A percentile compares a stretch with the other conserved stretches of the same genome.
Conservation (phyloP, 208 protist genomes). For the Crithidia thermophila region DNA sequence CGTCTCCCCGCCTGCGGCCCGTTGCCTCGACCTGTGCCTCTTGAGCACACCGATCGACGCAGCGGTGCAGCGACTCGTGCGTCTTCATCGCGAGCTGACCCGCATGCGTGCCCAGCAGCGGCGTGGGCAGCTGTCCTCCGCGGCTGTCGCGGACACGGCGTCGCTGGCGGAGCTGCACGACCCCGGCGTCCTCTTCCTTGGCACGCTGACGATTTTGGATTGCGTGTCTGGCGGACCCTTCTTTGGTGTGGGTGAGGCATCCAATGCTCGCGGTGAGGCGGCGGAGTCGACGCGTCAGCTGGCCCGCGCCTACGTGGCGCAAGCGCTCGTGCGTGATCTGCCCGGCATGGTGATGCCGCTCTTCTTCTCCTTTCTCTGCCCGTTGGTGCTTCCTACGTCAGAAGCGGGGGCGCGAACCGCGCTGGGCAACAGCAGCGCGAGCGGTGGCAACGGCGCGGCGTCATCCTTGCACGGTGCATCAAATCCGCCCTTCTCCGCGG, state of each 20-base stretch:
- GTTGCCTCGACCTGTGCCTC: conserved; percentile 24
- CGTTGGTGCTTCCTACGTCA: conserved; percentile 21
- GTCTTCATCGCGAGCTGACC: conserved; percentile 14
- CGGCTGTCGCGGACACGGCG: neutral
- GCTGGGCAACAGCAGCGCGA: neutral
- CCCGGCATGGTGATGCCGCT: conserved; percentile 21
- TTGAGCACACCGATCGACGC: conserved; percentile 7
- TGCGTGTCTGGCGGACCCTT: neutral
- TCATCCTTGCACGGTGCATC: neutral
- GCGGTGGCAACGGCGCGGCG: neutral
- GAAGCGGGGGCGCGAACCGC: neutral
- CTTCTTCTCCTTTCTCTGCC: conserved; percentile 33
- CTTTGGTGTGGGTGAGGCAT: neutral
- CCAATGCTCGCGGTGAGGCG: neutral
- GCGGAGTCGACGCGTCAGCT: conserved; percentile 22
- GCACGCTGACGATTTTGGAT: conserved; percentile 5
- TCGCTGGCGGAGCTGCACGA: conserved; percentile 16
- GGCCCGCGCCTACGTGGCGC: conserved; percentile 18
- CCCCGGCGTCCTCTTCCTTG: conserved; percentile 23
- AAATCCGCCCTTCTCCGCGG: neutral
- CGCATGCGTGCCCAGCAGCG: conserved; percentile 15
- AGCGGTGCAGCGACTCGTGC: conserved; percentile 12
- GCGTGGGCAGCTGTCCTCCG: neutral
- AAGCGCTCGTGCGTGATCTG: conserved; percentile 23
- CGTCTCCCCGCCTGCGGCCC: conserved; percentile 22